Base-by-base conservation (phyloP, 768 basidiomycete genomes). In the Mycena floridula region DNA sequence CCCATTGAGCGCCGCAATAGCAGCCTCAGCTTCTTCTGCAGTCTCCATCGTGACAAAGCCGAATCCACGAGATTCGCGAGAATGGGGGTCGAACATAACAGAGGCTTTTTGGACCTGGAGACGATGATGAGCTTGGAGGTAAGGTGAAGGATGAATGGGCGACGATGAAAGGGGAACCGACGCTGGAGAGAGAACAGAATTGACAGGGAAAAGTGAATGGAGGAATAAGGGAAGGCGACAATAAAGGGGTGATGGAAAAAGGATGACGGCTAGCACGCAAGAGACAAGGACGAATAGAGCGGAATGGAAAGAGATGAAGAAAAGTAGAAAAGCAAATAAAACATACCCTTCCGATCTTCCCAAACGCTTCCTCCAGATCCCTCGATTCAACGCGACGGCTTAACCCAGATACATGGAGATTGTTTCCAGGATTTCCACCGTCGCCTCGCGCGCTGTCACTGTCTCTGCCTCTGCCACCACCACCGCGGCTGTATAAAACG, bases 11-110 rank as follows among this genome's bases (percentile, higher is more conserved):
- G 83, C 85, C 26, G 87, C 80, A 50, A 97, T 81, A 44, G 88
- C 90, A 36, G 91, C 90, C 36, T 94, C 89, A 5, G 95, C 96
- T 56, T 96, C 95, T 55, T 95, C 94, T 7, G 52, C 60, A 21
- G 78, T 76, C 61, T 81, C 83, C 83, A 89, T 85, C 40, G 82
- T 87, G 49, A 89, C 86, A 63, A 89, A 89, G 23, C 82, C 94
- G 54, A 90, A 76, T 8, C 74, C 75, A 42, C 77, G 75, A 40
- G 73, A 81, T 51, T 82, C 81, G 39, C 79, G 77, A 27, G 79
- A 80, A 57, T 82, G 81, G 7, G 81, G 81, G 57, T 82, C 81
- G 50, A 80, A 80, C 79, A 82, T 81, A 53, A 83, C 79, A 6
- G 79, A 81, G 11, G 81, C 81, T 55, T 82, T 83, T 54, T 80